A percentile compares a stretch with the other conserved stretches of the same genome.
Conservation (phyloP, 2,329 filamentous ascomycete species). For the Graphilbum sp. region DNA sequence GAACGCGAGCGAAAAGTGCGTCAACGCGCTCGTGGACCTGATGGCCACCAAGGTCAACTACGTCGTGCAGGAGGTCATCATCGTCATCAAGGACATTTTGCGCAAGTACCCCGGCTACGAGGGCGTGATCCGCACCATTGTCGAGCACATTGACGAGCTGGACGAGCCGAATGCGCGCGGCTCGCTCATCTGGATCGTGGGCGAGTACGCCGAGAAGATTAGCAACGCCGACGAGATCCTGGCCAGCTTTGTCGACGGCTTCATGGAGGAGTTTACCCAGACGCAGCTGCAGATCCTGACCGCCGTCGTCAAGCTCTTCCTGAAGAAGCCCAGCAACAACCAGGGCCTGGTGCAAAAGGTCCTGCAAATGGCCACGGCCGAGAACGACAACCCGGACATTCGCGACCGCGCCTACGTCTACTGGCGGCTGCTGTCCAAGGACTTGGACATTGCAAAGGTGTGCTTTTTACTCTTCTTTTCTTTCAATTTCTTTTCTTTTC, state of each 20-base stretch:
- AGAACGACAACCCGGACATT: slow-evolving; percentile 96
- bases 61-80: slow-evolving; percentile 92
- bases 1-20: slow-evolving; percentile 83
- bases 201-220: slow-evolving; percentile 98
- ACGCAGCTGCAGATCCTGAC: slow-evolving; percentile 97
- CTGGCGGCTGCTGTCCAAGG: slow-evolving; percentile 88
- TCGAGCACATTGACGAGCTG: slow-evolving; percentile 90
- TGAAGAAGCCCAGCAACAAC: slow-evolving; percentile 88
- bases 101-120: slow-evolving; percentile 96
- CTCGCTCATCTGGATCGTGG: slow-evolving; percentile 95
- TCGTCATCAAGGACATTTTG: slow-evolving; percentile 99
- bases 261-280: slow-evolving; percentile 95
- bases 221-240: slow-evolving; percentile 95
- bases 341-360: slow-evolving; percentile 90
- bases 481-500: neutral
- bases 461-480: slow-evolving; percentile 6
- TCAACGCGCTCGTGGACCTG: slow-evolving; percentile 81
- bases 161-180: slow-evolving; percentile 87
- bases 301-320: slow-evolving; percentile 89
- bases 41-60: slow-evolving; percentile 98
- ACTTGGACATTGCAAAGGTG: slow-evolving; percentile 78
- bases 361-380: slow-evolving; percentile 76
- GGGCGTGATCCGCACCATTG: slow-evolving; percentile 90
- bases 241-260: slow-evolving; percentile 77
- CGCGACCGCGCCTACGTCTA: slow-evolving; percentile 95